These are phyloP conservation scores for Elsinoe ampelina DNA, from an alignment of 2,329 filamentous ascomycete genomes.

Conservation along the genomic window DNA sequence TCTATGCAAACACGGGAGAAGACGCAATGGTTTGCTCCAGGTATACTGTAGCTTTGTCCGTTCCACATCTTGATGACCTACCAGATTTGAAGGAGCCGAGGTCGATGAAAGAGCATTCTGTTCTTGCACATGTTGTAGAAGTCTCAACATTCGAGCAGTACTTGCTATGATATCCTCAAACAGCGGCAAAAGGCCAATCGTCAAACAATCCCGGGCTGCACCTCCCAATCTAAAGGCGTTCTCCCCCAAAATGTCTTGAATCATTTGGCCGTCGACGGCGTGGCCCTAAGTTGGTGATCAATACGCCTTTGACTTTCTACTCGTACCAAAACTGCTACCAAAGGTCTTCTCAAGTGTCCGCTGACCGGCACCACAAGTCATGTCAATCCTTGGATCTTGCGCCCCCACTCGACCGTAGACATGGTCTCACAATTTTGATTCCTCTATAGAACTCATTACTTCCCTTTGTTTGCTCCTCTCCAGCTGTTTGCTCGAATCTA, in stretches of 20 bases:
- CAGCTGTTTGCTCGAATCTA: neutral
- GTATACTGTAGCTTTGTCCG: neutral
- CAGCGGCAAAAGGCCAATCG: neutral
- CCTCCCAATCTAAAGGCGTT: neutral
- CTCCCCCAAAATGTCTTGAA: constrained; percentile 3
- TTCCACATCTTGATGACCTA: neutral
- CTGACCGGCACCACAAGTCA: neutral
- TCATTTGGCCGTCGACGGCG: constrained; percentile 1
- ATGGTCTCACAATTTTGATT: neutral
- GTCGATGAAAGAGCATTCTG: neutral
- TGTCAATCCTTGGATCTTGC: neutral
- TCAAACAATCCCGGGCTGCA: neutral
- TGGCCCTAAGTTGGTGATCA: constrained; percentile 6
- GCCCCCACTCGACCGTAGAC: constrained; percentile 1
- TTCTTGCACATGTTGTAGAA: neutral
- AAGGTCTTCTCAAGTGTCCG: neutral
- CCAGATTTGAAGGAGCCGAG: neutral
- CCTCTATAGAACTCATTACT: neutral
- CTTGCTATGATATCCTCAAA: neutral
- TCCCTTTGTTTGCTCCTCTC: constrained; percentile 1
- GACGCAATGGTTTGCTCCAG: neutral
- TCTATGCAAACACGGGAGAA: neutral
- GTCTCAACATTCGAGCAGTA: neutral
- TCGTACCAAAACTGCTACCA: neutral
- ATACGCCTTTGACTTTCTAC: neutral